Percentiles rank a stretch among this genome's conserved stretches.
phyloP scores from a whole-genome alignment of 1,284 basidiomycete genomes.

The Tetrapyrgos nigripes region DNA sequence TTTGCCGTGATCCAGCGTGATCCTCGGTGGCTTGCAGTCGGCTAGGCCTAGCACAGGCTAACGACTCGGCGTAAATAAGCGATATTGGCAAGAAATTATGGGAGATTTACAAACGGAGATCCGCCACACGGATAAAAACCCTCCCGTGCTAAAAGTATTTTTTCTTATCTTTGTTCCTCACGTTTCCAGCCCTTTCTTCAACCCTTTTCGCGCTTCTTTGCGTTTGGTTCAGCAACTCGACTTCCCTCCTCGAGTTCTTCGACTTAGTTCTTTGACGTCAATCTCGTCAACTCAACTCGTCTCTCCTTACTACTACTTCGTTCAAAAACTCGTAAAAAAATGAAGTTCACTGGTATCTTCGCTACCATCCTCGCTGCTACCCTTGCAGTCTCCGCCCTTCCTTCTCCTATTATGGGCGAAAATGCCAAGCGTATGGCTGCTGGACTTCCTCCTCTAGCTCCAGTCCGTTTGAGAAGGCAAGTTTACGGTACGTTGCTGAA shows the following conservation, averaged over 20 bases:
- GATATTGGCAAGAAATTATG: no score
- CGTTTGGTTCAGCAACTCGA: not conserved
- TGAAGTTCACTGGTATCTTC: slow-evolving; percentile 8
- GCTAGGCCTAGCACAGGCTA: no score
- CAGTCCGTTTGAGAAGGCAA: not conserved
- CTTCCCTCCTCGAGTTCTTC: not conserved
- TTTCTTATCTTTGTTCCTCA: not conserved
- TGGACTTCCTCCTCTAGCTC: slow-evolving; percentile 14
- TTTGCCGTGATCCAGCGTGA: no score
- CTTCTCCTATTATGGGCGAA: not conserved
- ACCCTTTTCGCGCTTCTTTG: not conserved
- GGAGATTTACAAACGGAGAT: no score
- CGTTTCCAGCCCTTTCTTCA: not conserved
- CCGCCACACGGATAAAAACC: not conserved
- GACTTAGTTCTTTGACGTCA: not conserved
- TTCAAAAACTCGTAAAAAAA: not conserved
- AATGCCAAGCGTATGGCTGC: slow-evolving; percentile 14
- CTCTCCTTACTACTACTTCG: not conserved
- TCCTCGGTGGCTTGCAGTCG: no score
- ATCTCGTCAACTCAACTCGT: not conserved
- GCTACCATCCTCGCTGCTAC: not conserved
- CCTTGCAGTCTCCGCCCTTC: slow-evolving; percentile 3
- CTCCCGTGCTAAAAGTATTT: not conserved
- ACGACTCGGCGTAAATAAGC: no score
- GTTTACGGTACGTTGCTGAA: no score